phyloP scores from a whole-genome alignment of 805 yeast species.

The Zygoascus bituminiphila region DNA sequence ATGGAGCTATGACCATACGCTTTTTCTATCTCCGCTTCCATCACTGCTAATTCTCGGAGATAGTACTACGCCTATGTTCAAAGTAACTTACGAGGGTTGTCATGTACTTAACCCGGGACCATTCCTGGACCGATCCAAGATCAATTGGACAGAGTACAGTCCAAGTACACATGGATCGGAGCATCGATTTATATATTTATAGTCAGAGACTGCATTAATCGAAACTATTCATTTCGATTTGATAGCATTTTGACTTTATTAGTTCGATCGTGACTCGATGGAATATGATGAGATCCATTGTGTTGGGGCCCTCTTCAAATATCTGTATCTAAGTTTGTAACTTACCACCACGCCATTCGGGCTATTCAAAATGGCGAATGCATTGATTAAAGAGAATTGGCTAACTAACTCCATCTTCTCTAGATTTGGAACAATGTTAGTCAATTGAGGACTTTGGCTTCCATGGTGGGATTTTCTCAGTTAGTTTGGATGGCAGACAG shows the following conservation, averaged over 20 bases:
- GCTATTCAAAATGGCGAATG: no score
- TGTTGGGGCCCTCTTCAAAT: no score
- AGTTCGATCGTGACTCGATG: no score
- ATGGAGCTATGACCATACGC: constrained; percentile 60
- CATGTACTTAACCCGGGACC: constrained; percentile 65
- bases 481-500: constrained; percentile 60
- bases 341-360: no score
- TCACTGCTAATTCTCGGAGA: constrained; percentile 56
- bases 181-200: constrained; percentile 18
- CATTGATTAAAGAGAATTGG: no score
- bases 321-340: no score
- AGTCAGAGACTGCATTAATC: no score
- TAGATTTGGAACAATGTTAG: no score
- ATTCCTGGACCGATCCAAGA: constrained; percentile 37
- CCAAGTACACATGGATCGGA: constrained; percentile 48
- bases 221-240: no score
- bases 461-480: constrained; percentile 23
- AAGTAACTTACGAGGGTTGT: constrained; percentile 75
- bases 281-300: no score
- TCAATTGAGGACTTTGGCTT: neutral
- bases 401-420: no score
- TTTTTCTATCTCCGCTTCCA: constrained; percentile 75
- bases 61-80: constrained; percentile 59
- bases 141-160: constrained; percentile 65
- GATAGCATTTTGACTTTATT: no score